Percentiles rank a stretch among this genome's conserved stretches.
These are phyloP conservation scores for Sugiyamaella novakii DNA, from an alignment of 1,139 yeast genomes.

Conservation along the genomic window DNA sequence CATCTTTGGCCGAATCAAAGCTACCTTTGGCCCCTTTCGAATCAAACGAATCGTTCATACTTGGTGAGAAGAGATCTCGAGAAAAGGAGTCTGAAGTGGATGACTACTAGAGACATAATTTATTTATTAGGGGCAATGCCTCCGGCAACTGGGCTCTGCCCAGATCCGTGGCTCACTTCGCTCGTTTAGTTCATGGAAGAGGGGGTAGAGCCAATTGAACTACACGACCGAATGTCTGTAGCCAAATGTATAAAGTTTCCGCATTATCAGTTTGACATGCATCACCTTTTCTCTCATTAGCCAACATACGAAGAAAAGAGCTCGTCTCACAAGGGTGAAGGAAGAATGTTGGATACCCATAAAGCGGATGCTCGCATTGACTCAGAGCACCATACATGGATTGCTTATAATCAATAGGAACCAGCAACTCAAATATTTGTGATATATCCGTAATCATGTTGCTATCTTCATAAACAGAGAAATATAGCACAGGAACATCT, in stretches of 20 bases:
- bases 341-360: slow-evolving; percentile 40
- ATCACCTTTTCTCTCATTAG: background rate
- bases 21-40: slow-evolving; percentile 29
- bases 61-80: slow-evolving; percentile 23
- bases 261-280: background rate
- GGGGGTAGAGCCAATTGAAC: slow-evolving; percentile 26
- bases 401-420: slow-evolving; percentile 21
- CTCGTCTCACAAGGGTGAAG: slow-evolving; percentile 47
- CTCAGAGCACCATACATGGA: slow-evolving; percentile 28
- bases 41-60: slow-evolving; percentile 2
- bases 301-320: background rate
- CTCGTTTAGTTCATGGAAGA: too few relatives aligned
- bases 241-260: slow-evolving; percentile 29
- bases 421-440: slow-evolving; percentile 23
- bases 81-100: slow-evolving; percentile 21
- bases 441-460: slow-evolving; percentile 28
- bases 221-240: slow-evolving; percentile 34
- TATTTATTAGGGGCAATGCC: background rate
- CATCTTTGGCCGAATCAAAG: slow-evolving; percentile 24
- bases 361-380: slow-evolving; percentile 42
- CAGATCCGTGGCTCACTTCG: background rate
- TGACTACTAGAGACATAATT: slow-evolving; percentile 19
- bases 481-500: slow-evolving; percentile 39
- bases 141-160: slow-evolving; percentile 11
- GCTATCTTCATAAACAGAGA: slow-evolving; percentile 29